Base-by-base conservation (phyloP, 2,329 filamentous ascomycete genomes). In the Tolypocladium tundrense region DNA sequence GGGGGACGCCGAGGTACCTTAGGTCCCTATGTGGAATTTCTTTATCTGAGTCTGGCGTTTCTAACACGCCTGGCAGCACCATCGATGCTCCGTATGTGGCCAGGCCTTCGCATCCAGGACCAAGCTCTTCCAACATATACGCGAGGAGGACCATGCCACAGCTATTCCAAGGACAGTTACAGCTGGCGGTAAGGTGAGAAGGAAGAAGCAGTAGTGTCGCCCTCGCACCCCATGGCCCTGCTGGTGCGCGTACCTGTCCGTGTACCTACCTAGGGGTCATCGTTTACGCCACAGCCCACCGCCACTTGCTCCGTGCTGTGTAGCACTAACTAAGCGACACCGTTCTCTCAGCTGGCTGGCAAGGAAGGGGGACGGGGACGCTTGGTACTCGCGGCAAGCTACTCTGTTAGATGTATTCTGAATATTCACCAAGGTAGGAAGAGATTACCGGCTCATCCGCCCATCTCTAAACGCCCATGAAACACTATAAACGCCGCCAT, bases 121-220 rank as follows among this genome's bases (percentile, higher is more conserved):
- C 7, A 85, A 84, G 63, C 72, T 95, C 21, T 93, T 93, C 69
- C 76, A 81, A 56, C 91, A 95, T 70, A 79, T 94, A 59, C 82
- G 84, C 61, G 80, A 85, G 11, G 72, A 82, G 21, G 75, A 75
- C 11, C 89, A 94, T 73, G 88, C 86, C 7, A 81, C 84, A 37
- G 75, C 76, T 3, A 68, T 75, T 33, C 35, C 63, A 68, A 62
- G 59, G 57, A 39, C 53, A 59, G 54, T 37, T 19, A 52, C 59
- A n/a, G 56, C 37, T 31, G 21, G 33, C 27, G 40, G 45, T 4
- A 59, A 66, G 3, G 62, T 64, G 40, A 76, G 72, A 62, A 77
- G 73, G 59, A 72, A 72, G 60, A 75, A 72, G 64, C 64, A 43
- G 24, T 37, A 16, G 21, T 21, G 19, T n/a, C 5, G 48, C 27